Percentiles rank a stretch among this genome's conserved stretches.
Conservation (phyloP, 2,329 filamentous ascomycete genomes). For the Trichoderma cornu-damae region DNA sequence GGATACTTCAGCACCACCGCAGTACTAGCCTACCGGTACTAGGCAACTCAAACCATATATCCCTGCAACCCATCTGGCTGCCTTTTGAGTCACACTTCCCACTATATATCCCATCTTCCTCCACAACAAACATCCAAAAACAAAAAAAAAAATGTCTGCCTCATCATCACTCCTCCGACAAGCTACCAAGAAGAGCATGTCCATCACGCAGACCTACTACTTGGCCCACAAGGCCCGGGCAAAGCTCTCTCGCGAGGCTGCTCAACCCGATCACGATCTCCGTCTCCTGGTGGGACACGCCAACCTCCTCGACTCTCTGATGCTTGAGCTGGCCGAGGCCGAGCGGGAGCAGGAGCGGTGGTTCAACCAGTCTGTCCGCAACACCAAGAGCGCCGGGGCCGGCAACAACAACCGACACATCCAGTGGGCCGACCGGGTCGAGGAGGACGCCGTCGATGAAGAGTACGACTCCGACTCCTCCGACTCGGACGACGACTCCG, state of each 20-base stretch:
- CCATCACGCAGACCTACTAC: slow-evolving; percentile 96
- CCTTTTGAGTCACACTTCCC: slow-evolving; percentile 27
- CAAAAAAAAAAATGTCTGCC: slow-evolving; percentile 34
- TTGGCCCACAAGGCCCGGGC: slow-evolving; percentile 92
- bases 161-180: slow-evolving; percentile 30
- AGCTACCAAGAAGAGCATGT: slow-evolving; percentile 76
- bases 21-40: slow-evolving; percentile 8
- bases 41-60: slow-evolving; percentile 20
- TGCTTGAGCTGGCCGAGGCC: slow-evolving; percentile 86
- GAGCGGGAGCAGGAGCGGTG: slow-evolving; percentile 93
- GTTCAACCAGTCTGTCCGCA: slow-evolving; percentile 94
- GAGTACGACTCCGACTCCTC: slow-evolving; percentile 57
- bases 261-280: slow-evolving; percentile 87
- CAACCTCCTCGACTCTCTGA: slow-evolving; percentile 93
- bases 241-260: slow-evolving; percentile 92
- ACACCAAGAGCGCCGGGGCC: slow-evolving; percentile 58
- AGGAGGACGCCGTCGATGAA: slow-evolving; percentile 57
- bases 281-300: slow-evolving; percentile 93
- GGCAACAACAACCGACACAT: slow-evolving; percentile 61
- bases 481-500: slow-evolving; percentile 44
- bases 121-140: slow-evolving; percentile 16
- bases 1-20: not conserved
- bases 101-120: slow-evolving; percentile 9
- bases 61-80: slow-evolving; percentile 26
- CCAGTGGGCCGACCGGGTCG: slow-evolving; percentile 78